These are phyloP conservation scores for Paraphaeosphaeria sporulosa DNA, from an alignment of 2,329 filamentous ascomycete species.

Conservation along the genomic window DNA sequence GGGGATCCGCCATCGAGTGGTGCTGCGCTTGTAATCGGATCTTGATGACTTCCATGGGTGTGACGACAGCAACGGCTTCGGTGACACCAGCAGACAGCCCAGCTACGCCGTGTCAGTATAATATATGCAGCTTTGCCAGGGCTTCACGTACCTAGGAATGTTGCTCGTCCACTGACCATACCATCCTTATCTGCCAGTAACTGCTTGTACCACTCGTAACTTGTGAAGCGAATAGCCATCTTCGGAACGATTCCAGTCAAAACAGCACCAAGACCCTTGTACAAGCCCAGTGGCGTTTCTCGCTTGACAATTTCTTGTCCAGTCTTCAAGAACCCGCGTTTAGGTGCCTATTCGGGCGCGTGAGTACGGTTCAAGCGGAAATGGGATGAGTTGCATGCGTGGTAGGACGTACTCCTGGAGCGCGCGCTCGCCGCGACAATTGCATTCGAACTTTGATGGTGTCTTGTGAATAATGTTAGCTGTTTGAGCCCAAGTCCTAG, in stretches of 20 bases:
- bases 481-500: neutral
- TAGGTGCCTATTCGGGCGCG: constrained; percentile 61
- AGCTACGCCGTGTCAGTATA: constrained; percentile 58
- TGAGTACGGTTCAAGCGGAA: constrained; percentile 6
- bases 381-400: neutral
- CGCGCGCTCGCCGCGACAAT: constrained; percentile 83
- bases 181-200: constrained; percentile 74
- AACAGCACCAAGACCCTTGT: constrained; percentile 98
- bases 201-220: constrained; percentile 95
- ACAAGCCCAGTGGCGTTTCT: constrained; percentile 91
- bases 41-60: constrained; percentile 99
- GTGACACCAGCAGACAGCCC: constrained; percentile 93
- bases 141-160: constrained; percentile 69
- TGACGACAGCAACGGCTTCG: constrained; percentile 94
- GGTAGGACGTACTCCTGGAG: constrained; percentile 70
- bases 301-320: constrained; percentile 85
- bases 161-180: constrained; percentile 72
- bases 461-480: constrained; percentile 63
- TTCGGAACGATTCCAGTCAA: constrained; percentile 96
- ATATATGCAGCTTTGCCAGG: neutral
- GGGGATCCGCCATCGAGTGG: constrained; percentile 95
- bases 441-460: constrained; percentile 99
- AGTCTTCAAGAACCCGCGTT: constrained; percentile 86
- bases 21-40: constrained; percentile 98
- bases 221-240: constrained; percentile 99